Evolutionary conservation across 805 yeast species (phyloP).

Genomic region (Maudiozyma pseudohumilis): DNA sequence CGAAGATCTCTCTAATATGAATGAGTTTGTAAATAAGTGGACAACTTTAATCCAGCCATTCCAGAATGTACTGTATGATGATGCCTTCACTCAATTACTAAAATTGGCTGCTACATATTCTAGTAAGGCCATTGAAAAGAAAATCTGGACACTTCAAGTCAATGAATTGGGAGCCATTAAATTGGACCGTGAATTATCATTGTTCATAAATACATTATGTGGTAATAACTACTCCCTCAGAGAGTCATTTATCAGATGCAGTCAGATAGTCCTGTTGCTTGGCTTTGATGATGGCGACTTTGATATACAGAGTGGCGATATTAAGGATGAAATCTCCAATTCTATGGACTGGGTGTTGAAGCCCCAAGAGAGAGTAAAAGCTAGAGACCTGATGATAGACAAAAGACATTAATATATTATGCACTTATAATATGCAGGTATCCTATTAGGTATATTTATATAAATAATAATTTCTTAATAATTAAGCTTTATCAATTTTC

Average conservation of each 20-base stretch:
- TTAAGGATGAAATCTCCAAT: slow-evolving; percentile 34
- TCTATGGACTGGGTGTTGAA: slow-evolving; percentile 63
- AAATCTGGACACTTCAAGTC: slow-evolving; percentile 56
- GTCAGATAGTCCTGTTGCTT: slow-evolving; percentile 73
- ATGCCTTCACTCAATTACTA: slow-evolving; percentile 40
- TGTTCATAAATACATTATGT: slow-evolving; percentile 64
- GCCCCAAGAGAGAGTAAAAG: slow-evolving; percentile 60
- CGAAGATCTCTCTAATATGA: slow-evolving; percentile 29
- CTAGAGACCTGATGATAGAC: slow-evolving; percentile 46
- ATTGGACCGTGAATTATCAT: slow-evolving; percentile 71
- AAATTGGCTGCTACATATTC: slow-evolving; percentile 43
- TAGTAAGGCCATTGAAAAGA: slow-evolving; percentile 51
- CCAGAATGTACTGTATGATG: slow-evolving; percentile 43
- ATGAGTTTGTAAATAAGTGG: slow-evolving; percentile 58
- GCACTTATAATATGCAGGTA: too few relatives aligned
- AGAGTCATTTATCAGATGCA: slow-evolving; percentile 67
- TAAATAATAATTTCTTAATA: too few relatives aligned
- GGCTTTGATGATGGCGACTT: slow-evolving; percentile 68
- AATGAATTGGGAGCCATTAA: slow-evolving; percentile 78
- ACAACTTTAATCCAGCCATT: slow-evolving; percentile 54
- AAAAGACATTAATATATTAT: slow-evolving; percentile 14
- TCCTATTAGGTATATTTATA: too few relatives aligned
- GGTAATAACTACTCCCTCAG: slow-evolving; percentile 63
- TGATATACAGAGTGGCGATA: slow-evolving; percentile 23
- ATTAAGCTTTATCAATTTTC: too few relatives aligned